phyloP scores from a whole-genome alignment of 352 stramenopile species.

The Globisporangium apiculatum region DNA sequence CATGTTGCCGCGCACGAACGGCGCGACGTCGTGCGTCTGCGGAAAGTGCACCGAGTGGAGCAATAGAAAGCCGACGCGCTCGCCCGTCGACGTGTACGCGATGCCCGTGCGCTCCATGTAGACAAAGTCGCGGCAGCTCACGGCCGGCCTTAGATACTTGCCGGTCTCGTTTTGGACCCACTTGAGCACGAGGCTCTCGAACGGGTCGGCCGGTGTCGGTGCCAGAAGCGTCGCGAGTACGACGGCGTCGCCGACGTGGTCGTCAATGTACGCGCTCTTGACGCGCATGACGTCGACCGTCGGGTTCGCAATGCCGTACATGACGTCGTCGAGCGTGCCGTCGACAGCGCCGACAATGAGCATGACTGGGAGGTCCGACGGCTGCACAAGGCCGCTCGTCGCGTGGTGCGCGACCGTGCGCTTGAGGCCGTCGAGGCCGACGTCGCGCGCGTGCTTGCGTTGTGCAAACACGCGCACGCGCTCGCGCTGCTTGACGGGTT shows the following conservation, averaged over 20 bases:
- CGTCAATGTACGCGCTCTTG: conserved; percentile 17
- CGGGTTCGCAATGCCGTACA: conserved; percentile 20
- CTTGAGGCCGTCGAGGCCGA: conserved; percentile 18
- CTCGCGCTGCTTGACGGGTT: conserved; percentile 2
- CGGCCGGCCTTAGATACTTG: background rate
- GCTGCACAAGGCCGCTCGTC: background rate
- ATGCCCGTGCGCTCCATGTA: conserved; percentile 15
- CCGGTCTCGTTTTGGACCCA: conserved; percentile 11
- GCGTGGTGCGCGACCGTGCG: conserved; percentile 17
- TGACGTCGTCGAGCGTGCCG: conserved; percentile 17
- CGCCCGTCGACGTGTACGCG: background rate
- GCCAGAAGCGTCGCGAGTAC: conserved; percentile 4
- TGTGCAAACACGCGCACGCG: conserved; percentile 3
- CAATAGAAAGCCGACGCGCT: conserved; percentile 11
- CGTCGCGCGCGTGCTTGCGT: conserved; percentile 43
- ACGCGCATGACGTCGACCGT: conserved; percentile 14
- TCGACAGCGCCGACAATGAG: conserved; percentile 10
- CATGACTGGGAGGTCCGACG: background rate
- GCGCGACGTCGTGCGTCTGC: conserved; percentile 12
- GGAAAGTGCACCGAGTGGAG: conserved; percentile 15
- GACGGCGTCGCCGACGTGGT: conserved; percentile 14
- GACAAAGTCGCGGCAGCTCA: conserved; percentile 13
- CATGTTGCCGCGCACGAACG: conserved; percentile 17
- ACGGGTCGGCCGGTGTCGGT: conserved; percentile 8
- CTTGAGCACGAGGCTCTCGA: conserved; percentile 12